These are phyloP conservation scores for Fonsecaea monophora DNA, from an alignment of 2,329 filamentous ascomycete species.

Conservation along the genomic window DNA sequence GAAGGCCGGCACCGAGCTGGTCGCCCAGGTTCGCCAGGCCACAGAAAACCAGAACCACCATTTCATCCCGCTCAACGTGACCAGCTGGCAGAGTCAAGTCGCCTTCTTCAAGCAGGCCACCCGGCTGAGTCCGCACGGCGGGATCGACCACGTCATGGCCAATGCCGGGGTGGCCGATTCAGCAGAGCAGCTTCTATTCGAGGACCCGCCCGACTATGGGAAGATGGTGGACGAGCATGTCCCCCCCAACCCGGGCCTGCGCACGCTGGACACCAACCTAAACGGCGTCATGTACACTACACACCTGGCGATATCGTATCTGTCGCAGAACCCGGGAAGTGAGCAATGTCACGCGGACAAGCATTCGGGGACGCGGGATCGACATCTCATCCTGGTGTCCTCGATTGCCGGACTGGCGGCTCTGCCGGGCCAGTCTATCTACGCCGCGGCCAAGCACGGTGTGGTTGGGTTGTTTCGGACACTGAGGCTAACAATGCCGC, in stretches of 20 bases:
- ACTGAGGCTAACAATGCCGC: constrained; percentile 58
- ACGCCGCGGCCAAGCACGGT: constrained; percentile 69
- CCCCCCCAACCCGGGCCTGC: constrained; percentile 53
- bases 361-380: constrained; percentile 52
- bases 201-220: constrained; percentile 49
- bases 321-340: constrained; percentile 59
- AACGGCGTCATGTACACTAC: constrained; percentile 69
- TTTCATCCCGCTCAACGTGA: constrained; percentile 63
- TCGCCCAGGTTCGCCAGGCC: constrained; percentile 62
- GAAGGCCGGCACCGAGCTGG: constrained; percentile 60
- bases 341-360: constrained; percentile 43
- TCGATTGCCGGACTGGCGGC: constrained; percentile 63
- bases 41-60: constrained; percentile 67
- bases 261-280: constrained; percentile 67
- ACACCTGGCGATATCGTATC: constrained; percentile 63
- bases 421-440: constrained; percentile 57
- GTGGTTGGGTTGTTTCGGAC: constrained; percentile 69
- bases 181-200: constrained; percentile 50
- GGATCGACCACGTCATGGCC: constrained; percentile 69
- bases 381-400: constrained; percentile 68
- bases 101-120: constrained; percentile 67
- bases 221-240: constrained; percentile 42
- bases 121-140: constrained; percentile 60
- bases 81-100: constrained; percentile 69
- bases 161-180: constrained; percentile 68